A percentile compares a stretch with the other conserved stretches of the same genome.
These are phyloP conservation scores for Clitopilus hobsonii DNA, from an alignment of 768 basidiomycete species.

Conservation along the genomic window DNA sequence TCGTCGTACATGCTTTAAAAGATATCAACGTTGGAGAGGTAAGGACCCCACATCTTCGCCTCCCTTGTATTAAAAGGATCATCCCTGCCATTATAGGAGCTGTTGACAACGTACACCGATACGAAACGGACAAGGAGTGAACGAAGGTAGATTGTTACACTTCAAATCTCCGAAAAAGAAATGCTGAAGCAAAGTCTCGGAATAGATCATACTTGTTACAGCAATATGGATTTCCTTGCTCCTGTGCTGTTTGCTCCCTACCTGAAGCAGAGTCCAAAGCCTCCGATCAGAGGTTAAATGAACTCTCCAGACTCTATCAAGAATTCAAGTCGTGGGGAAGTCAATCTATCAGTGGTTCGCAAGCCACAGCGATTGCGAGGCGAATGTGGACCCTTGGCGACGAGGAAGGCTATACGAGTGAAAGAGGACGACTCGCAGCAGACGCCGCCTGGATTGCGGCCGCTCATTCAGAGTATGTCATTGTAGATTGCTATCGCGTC, in stretches of 20 bases:
- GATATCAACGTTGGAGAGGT: conserved; percentile 49
- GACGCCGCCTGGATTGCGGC: conserved; percentile 59
- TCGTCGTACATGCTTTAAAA: conserved; percentile 59
- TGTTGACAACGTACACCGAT: conserved; percentile 58
- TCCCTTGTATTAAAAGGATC: conserved; percentile 4
- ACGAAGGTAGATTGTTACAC: conserved; percentile 37
- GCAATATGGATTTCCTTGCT: conserved; percentile 56
- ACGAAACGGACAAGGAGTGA: conserved; percentile 49
- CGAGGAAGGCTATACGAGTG: conserved; percentile 63
- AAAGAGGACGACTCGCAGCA: conserved; percentile 56
- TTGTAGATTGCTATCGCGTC: not conserved
- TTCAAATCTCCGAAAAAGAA: not conserved
- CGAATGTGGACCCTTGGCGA: conserved; percentile 56
- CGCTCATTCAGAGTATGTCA: conserved; percentile 57
- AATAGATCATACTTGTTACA: conserved; percentile 42
- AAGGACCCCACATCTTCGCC: not conserved
- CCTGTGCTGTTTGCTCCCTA: conserved; percentile 55
- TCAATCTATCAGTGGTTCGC: conserved; percentile 35
- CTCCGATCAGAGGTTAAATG: conserved; percentile 46
- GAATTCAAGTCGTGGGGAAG: conserved; percentile 47
- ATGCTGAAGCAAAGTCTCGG: not conserved
- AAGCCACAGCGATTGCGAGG: conserved; percentile 44
- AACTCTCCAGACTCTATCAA: conserved; percentile 40
- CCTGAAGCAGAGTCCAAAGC: conserved; percentile 37
- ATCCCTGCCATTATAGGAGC: conserved; percentile 36